Evolutionary conservation across 208 protist species (phyloP).

Genomic region (Leishmania major): DNA sequence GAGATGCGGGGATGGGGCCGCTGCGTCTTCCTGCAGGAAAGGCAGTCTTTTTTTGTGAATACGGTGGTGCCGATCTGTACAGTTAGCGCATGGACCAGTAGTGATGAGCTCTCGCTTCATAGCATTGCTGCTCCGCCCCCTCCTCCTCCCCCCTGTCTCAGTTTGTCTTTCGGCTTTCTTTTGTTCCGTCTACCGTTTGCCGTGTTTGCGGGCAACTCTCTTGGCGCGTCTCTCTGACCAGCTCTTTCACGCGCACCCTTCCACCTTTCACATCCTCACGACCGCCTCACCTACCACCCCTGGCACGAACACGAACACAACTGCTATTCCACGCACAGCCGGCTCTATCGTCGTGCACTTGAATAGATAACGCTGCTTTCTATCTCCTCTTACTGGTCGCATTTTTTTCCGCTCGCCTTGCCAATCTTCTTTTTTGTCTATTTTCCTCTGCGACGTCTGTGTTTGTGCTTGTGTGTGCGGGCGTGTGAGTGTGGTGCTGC

Average conservation of each 20-base stretch:
- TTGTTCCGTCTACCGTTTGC: neutral
- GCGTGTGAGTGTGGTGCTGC: neutral
- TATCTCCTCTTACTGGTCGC: neutral
- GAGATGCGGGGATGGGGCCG: neutral
- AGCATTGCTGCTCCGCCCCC: neutral
- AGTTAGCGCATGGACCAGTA: neutral
- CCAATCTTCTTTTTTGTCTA: neutral
- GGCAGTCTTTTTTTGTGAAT: neutral
- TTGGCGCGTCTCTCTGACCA: neutral
- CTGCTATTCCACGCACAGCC: neutral
- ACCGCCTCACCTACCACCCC: neutral
- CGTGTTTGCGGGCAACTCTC: neutral
- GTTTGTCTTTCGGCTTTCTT: slow-evolving; percentile 7
- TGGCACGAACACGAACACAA: neutral
- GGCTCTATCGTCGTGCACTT: neutral
- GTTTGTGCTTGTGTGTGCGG: neutral
- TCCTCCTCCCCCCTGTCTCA: neutral
- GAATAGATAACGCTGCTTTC: neutral
- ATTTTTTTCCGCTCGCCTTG: neutral
- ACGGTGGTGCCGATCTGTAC: neutral
- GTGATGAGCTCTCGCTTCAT: neutral
- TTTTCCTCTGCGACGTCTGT: neutral
- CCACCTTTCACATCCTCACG: neutral
- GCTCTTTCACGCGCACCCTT: neutral
- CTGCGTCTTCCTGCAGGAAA: neutral